Conservation (phyloP, 345 rosid species). For the Aethionema arabicum region DNA sequence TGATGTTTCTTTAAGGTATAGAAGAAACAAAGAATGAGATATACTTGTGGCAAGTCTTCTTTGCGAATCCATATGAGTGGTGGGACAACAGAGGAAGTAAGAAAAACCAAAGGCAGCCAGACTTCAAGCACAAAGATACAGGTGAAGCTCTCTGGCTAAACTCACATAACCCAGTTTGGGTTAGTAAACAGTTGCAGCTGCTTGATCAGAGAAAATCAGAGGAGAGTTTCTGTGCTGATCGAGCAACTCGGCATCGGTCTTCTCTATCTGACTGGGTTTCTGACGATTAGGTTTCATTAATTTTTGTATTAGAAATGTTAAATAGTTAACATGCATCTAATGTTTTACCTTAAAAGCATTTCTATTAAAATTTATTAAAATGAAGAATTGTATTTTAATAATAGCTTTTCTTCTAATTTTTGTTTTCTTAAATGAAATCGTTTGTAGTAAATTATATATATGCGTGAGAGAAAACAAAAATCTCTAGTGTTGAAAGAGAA, state of each 20-base stretch:
- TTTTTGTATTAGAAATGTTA: too few relatives aligned
- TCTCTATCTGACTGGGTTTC: slow-evolving; percentile 48
- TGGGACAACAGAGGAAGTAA: slow-evolving; percentile 73
- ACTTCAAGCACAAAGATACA: slow-evolving; percentile 71
- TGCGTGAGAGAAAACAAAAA: too few relatives aligned
- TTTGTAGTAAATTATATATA: too few relatives aligned
- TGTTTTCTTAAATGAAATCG: too few relatives aligned
- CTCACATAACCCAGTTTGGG: slow-evolving; percentile 60
- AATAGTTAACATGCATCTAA: too few relatives aligned
- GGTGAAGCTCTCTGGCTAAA: slow-evolving; percentile 68
- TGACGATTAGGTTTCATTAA: slow-evolving; percentile 24
- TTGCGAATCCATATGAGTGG: slow-evolving; percentile 71
- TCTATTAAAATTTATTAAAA: too few relatives aligned
- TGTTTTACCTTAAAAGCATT: too few relatives aligned
- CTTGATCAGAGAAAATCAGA: slow-evolving; percentile 50
- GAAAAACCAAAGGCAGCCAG: slow-evolving; percentile 52
- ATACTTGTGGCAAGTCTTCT: slow-evolving; percentile 76
- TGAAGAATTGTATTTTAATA: too few relatives aligned
- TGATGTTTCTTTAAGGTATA: slow-evolving; percentile 7
- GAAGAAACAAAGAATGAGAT: slow-evolving; percentile 35
- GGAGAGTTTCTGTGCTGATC: slow-evolving; percentile 14
- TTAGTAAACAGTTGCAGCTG: slow-evolving; percentile 55
- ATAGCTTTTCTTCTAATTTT: too few relatives aligned
- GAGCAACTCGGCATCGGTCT: slow-evolving; percentile 17
- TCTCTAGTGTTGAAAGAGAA: too few relatives aligned